These are phyloP conservation scores for Neurospora sp. DNA, from an alignment of 495 filamentous ascomycete species.

Conservation along the genomic window DNA sequence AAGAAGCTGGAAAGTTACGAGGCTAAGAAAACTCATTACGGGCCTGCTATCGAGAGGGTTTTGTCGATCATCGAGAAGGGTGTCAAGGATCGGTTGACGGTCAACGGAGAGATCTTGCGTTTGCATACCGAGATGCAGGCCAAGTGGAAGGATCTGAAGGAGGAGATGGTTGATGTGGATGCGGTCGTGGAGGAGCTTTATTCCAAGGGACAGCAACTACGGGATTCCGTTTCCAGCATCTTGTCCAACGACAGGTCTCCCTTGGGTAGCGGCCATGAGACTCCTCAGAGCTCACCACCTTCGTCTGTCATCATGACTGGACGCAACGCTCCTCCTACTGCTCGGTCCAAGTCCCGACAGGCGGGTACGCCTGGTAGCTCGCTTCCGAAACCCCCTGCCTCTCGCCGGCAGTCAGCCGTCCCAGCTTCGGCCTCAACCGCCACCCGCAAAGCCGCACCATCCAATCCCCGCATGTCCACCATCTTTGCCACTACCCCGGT, in stretches of 20 bases:
- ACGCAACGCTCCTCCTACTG: constrained; percentile 29
- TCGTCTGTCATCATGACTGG: constrained; percentile 71
- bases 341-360: constrained; percentile 33
- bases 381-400: constrained; percentile 31
- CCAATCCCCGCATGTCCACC: constrained; percentile 27
- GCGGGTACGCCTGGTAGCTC: constrained; percentile 24
- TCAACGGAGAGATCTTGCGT: constrained; percentile 87
- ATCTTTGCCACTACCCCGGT: constrained; percentile 1
- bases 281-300: constrained; percentile 80
- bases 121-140: constrained; percentile 73
- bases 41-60: constrained; percentile 86
- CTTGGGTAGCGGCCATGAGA: constrained; percentile 60
- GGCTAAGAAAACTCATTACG: constrained; percentile 89
- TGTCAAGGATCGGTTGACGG: constrained; percentile 78
- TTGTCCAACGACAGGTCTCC: constrained; percentile 77
- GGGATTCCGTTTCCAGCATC: constrained; percentile 90
- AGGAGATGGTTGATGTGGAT: constrained; percentile 68
- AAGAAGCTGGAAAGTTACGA: constrained; percentile 90
- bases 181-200: constrained; percentile 60
- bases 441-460: constrained; percentile 26
- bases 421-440: constrained; percentile 16
- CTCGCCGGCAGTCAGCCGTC: constrained; percentile 21
- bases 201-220: constrained; percentile 57
- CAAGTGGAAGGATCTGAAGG: constrained; percentile 65
- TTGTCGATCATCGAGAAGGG: constrained; percentile 86